Percentiles rank a stretch among this genome's conserved stretches.
Evolutionary conservation across 192 early-diverging fungal genomes (phyloP).

Genomic region (Funneliformis mosseae): DNA sequence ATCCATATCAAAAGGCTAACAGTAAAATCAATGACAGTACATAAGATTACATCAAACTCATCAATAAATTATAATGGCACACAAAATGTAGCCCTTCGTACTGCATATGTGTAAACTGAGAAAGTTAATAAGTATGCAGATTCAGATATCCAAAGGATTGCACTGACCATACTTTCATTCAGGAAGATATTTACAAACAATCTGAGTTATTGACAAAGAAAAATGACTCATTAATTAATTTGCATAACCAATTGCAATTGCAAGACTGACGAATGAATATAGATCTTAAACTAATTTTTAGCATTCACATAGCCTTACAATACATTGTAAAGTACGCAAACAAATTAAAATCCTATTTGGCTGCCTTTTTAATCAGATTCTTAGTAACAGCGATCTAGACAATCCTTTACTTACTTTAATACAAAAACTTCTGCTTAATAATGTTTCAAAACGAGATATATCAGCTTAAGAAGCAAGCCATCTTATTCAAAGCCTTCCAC

Average conservation of each 20-base stretch:
- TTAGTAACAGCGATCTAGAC: neutral
- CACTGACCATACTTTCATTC: neutral
- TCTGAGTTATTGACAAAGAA: neutral
- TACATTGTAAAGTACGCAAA: neutral
- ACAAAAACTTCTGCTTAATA: neutral
- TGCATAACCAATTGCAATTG: neutral
- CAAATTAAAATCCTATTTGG: neutral
- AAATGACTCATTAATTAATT: constrained; percentile 10
- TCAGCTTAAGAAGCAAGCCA: constrained; percentile 2
- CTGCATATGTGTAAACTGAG: too few species aligned
- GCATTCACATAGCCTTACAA: neutral
- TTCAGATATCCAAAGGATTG: neutral
- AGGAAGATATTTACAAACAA: neutral
- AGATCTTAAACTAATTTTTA: neutral
- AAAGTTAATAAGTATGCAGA: too few species aligned
- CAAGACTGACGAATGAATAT: neutral
- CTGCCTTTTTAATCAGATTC: neutral
- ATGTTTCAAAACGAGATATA: neutral
- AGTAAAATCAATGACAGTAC: too few species aligned
- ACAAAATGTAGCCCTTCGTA: too few species aligned
- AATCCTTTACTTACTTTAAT: neutral
- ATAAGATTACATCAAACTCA: too few species aligned
- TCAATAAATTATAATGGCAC: too few species aligned
- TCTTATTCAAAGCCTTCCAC: neutral
- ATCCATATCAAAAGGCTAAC: too few species aligned